Percentiles rank a stretch among this genome's conserved stretches.
Evolutionary conservation across 164 flowering plant genomes (phyloP).

Genomic region (Cinnamomum micranthum): DNA sequence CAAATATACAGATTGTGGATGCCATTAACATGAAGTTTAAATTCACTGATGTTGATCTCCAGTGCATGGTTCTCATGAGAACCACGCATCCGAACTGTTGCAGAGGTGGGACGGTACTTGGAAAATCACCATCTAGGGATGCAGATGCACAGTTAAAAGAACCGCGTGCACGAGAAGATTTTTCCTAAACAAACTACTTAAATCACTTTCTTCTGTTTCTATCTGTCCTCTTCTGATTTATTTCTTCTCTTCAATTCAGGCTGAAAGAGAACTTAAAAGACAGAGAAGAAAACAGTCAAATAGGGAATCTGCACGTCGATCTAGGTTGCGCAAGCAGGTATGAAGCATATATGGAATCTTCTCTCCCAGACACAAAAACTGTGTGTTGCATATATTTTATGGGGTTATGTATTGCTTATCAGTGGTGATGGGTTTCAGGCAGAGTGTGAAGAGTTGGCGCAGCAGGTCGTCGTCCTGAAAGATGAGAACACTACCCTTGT

Average conservation of each 20-base stretch:
- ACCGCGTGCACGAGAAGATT: too few relatives aligned
- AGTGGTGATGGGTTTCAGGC: conserved; percentile 41
- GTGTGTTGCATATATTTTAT: neutral
- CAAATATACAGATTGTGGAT: too few relatives aligned
- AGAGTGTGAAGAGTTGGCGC: conserved; percentile 92
- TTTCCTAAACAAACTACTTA: too few relatives aligned
- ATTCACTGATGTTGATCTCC: too few relatives aligned
- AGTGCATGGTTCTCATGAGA: too few relatives aligned
- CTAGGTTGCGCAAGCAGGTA: conserved; percentile 95
- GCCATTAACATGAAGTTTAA: too few relatives aligned
- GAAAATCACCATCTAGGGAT: too few relatives aligned
- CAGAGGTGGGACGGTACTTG: too few relatives aligned
- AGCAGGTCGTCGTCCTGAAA: conserved; percentile 68
- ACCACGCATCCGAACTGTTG: too few relatives aligned
- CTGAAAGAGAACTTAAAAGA: conserved; percentile 90
- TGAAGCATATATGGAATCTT: neutral
- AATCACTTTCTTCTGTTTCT: neutral
- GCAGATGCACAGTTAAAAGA: too few relatives aligned
- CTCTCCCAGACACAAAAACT: neutral
- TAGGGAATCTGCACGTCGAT: conserved; percentile 92
- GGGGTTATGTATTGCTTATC: neutral
- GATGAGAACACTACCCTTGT: conserved; percentile 77
- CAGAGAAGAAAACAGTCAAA: conserved; percentile 95
- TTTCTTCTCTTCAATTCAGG: conserved; percentile 34
- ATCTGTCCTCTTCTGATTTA: neutral